These are phyloP conservation scores for Zarea fungicola DNA, from an alignment of 2,329 filamentous ascomycete species.

Conservation along the genomic window DNA sequence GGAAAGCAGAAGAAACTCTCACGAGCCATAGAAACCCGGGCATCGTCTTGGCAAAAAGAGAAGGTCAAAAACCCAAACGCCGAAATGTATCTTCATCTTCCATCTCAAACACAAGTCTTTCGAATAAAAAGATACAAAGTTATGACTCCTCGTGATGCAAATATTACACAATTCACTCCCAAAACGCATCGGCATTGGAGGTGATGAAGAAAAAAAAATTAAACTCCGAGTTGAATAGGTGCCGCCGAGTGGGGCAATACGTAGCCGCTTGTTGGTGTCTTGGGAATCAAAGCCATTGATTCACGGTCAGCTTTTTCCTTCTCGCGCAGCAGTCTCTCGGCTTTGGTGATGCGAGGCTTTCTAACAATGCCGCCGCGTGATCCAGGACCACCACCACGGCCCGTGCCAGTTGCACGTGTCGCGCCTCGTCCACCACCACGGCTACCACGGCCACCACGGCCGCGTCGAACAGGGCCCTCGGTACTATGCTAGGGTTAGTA, in stretches of 20 bases:
- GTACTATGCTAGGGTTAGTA: conserved; percentile 48
- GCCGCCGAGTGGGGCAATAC: conserved; percentile 21
- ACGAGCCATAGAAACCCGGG: background rate
- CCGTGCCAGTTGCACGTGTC: conserved; percentile 42
- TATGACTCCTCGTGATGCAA: conserved; percentile 12
- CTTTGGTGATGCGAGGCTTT: conserved; percentile 82
- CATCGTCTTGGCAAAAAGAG: background rate
- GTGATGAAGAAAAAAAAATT: background rate
- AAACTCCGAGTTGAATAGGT: conserved; percentile 9
- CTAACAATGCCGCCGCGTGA: conserved; percentile 71
- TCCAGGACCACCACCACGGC: conserved; percentile 54
- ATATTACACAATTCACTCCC: conserved; percentile 8
- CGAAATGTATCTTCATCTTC: background rate
- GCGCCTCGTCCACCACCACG: conserved; percentile 57
- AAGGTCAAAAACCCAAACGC: conserved; percentile 2
- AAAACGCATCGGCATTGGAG: too few species aligned
- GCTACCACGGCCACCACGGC: conserved; percentile 47
- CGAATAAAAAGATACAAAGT: background rate
- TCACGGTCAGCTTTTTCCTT: conserved; percentile 64
- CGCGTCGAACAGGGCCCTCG: conserved; percentile 68
- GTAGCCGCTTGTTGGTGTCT: conserved; percentile 33
- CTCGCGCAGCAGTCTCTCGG: conserved; percentile 40
- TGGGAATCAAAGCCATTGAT: conserved; percentile 35
- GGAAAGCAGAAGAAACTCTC: background rate
- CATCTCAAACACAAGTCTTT: too few species aligned